Base-by-base conservation (phyloP, 2,329 filamentous ascomycete species). In the Calcarisporium arbuscula region DNA sequence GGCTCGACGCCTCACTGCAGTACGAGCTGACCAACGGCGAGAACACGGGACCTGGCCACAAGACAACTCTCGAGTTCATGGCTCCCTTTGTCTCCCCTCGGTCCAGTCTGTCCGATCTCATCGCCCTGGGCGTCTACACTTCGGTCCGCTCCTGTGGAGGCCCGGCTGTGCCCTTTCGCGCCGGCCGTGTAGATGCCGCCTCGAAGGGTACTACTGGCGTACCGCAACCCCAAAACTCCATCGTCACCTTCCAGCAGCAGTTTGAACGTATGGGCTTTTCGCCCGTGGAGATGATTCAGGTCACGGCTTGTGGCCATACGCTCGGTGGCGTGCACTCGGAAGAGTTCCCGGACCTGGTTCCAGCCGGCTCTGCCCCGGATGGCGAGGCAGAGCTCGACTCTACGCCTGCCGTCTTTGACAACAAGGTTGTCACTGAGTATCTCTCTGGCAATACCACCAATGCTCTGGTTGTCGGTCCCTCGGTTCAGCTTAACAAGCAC, bases 281-380 rank as follows among this genome's bases (percentile, higher is more conserved):
- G 32, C 51, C 52, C 9, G 52, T 61, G 12, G 72, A 80, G 43
- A 80, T 79, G 73, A 77, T 80, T 27, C 66, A 73, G 46, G 58
- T 76, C 17, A 68, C 67, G 2, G 75, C 74, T 8, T 81, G 77
- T 48, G 77, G 77, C 3, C 77, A 81, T 49, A 72, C 72, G 0
- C 51, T 81, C 16, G 77, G 77, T 16, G 71, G 74, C 12, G 75
- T 80, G 7, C 76, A 80, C 52, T 58, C 60, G 18, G 48, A 50
- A 8, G 63, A 76, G 42, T 76, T 76, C 40, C 68, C 72, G 0
- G 57, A 66, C 8, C 67, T 80, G 27, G 67, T 76, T 2, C 59
- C 67, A 2, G 40, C 56, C 3, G 65, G 65, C 5, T 58, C 58
- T 5, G 58, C 56, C 9, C 48, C 58, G 8, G 60, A 72, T 35